Percentiles rank a stretch among this genome's conserved stretches.
These are phyloP conservation scores for Apiospora kogelbergensis DNA, from an alignment of 2,329 filamentous ascomycete genomes.

Conservation along the genomic window DNA sequence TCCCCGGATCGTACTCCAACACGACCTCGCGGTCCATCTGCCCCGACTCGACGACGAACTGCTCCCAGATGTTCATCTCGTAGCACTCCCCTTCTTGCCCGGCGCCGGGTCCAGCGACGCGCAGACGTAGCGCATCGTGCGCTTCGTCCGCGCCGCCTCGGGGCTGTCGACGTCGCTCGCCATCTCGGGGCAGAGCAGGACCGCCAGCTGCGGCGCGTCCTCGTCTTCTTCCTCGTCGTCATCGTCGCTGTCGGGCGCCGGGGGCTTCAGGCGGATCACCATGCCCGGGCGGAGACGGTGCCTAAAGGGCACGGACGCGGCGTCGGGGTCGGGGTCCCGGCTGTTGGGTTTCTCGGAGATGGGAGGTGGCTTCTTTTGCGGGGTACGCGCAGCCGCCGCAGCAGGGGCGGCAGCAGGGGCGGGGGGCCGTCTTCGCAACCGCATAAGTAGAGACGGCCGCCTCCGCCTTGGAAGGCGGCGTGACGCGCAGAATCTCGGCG, in stretches of 20 bases:
- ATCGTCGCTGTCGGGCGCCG: not conserved
- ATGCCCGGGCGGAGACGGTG: constrained; percentile 42
- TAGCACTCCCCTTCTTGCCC: constrained; percentile 37
- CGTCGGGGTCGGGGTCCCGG: constrained; percentile 26
- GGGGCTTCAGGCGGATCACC: constrained; percentile 36
- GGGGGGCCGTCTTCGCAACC: not conserved
- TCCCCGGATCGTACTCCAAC: constrained; percentile 42
- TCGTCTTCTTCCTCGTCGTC: not conserved
- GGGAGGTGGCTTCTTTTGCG: not conserved
- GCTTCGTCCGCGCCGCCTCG: constrained; percentile 16
- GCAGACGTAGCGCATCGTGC: constrained; percentile 33
- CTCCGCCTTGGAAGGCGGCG: not conserved
- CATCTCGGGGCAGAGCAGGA: constrained; percentile 31
- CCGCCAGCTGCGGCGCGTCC: constrained; percentile 22
- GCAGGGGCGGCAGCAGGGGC: constrained; percentile 18
- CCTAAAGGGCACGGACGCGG: constrained; percentile 33
- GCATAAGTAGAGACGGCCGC: not conserved
- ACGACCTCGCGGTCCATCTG: constrained; percentile 42
- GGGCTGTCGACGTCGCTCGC: constrained; percentile 17
- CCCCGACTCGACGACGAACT: constrained; percentile 32
- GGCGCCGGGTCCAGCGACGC: constrained; percentile 35
- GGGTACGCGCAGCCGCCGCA: constrained; percentile 18
- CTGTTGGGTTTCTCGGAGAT: constrained; percentile 19
- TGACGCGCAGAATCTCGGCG: constrained; percentile 45
- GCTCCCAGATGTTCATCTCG: constrained; percentile 39